Evolutionary conservation across 2,329 filamentous ascomycete species (phyloP), one percentile per base, ranked within the genome.

Genomic region (Colletotrichum salicis): DNA sequence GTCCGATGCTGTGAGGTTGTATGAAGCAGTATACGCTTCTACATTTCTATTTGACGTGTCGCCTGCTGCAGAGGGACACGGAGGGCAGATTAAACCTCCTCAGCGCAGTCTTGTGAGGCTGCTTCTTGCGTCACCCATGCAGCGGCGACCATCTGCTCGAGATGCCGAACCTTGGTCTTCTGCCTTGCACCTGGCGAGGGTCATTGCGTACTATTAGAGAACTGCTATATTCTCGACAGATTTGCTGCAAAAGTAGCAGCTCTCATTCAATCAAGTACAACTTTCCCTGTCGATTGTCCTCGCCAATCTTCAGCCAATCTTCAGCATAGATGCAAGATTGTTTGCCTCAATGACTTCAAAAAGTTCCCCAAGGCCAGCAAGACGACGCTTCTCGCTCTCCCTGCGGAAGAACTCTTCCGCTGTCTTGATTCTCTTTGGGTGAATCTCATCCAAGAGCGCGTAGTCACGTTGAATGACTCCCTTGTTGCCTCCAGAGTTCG

Each of bases 391-490:
- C 57, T 82, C 75, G 37, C 85, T 79, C 74, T 85, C 81, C 8
- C 73, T 75, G 4, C 77, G 72, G 58, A 89, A 85, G 80, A 84
- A 89, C 72, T 88, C 83, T 75, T 87, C 85, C 0, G 82, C 84
- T 41, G 78, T 85, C 75, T 77, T 82, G 67, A 87, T 84, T n/a
- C 87, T 79, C 1, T 75, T 75, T 0, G 87, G 87, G 75, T 86
- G 81, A 60, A 89, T 88, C 77, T 86, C 81, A 75, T 89, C 87
- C 54, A 89, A 76, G 22, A 88, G 72, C 15, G 74, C 78, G 74
- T 87, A 88, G 74, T 89, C 83, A 61, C 86, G 80, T 70, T 76
- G 76, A 1, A 87, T 74, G 5, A 88, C 73, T 0, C 83, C 84
- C 33, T 77, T 76, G 64, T 86, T 84, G 0, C 79, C 80, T 0